phyloP scores from a whole-genome alignment of 129 eudicot genomes.

The Smallanthus sonchifolius region DNA sequence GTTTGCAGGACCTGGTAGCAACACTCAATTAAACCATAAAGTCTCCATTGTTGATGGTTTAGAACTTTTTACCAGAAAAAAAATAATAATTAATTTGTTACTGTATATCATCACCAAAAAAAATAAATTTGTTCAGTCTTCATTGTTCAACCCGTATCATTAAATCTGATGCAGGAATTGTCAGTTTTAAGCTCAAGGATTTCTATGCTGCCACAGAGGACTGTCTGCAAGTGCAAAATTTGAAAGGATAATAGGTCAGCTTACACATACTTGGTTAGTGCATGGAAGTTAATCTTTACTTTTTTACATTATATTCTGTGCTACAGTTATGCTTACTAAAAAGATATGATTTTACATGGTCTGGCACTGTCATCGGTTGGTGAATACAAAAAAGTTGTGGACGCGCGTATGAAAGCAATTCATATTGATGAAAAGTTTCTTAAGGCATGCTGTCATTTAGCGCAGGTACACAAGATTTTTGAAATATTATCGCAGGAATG shows the following conservation, averaged over 20 bases:
- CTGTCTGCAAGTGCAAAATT: conserved; percentile 79
- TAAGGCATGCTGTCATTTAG: conserved; percentile 87
- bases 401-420: conserved; percentile 81
- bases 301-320: conserved; percentile 8
- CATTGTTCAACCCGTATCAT: no score
- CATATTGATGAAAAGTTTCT: conserved; percentile 64
- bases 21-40: no score
- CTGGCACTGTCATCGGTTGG: conserved; percentile 83
- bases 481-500: conserved; percentile 52
- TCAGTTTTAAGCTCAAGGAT: conserved; percentile 90
- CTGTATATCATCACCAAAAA: no score
- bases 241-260: conserved; percentile 89
- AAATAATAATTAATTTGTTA: no score
- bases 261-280: conserved; percentile 86
- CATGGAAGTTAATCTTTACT: conserved; percentile 14
- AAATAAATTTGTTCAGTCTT: no score
- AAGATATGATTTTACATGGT: conserved; percentile 45
- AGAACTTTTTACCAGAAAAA: no score
- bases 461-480: conserved; percentile 57
- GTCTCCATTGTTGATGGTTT: no score
- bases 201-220: conserved; percentile 79
- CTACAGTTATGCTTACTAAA: conserved; percentile 1
- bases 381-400: conserved; percentile 74
- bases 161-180: conserved; percentile 67
- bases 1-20: no score